A percentile compares a stretch with the other conserved stretches of the same genome.
Evolutionary conservation across 139 green algal species (phyloP).

Genomic region (Chlorella vulgaris): DNA sequence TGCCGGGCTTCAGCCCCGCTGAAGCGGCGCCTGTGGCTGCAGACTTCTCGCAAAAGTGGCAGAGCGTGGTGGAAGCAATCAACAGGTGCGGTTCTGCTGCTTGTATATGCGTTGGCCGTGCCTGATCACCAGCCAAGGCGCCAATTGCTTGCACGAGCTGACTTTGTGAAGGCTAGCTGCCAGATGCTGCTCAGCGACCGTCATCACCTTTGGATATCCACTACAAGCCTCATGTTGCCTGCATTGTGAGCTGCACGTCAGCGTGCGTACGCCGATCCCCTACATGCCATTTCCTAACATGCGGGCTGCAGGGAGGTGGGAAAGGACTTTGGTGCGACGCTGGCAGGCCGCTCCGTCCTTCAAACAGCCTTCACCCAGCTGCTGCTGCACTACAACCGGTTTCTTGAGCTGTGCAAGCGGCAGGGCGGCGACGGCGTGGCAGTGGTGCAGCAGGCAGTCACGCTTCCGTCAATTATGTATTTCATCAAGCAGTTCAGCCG

Average conservation of each 20-base stretch:
- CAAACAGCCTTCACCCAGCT: conserved; percentile 92
- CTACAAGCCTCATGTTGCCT: no score
- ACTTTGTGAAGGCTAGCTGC: no score
- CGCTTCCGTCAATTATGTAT: conserved; percentile 96
- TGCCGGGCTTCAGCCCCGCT: conserved; percentile 59
- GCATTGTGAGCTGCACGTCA: no score
- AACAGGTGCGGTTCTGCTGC: conserved; percentile 50
- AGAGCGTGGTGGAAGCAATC: conserved; percentile 78
- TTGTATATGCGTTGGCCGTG: not conserved
- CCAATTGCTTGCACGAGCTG: no score
- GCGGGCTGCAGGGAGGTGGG: conserved; percentile 22
- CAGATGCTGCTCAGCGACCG: no score
- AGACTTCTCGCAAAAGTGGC: conserved; percentile 81
- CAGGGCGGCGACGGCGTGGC: conserved; percentile 70
- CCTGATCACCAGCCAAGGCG: no score
- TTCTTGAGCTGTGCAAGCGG: conserved; percentile 89
- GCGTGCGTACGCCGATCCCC: not conserved
- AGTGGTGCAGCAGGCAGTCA: conserved; percentile 83
- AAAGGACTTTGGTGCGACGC: conserved; percentile 67
- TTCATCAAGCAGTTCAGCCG: conserved; percentile 62
- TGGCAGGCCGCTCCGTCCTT: conserved; percentile 73
- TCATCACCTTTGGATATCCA: no score
- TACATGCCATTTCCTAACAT: no score
- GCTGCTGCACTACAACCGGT: conserved; percentile 93
- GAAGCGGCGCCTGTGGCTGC: conserved; percentile 63